phyloP scores from a whole-genome alignment of 2,329 filamentous ascomycete species.

The Cladosporium oxysporum region DNA sequence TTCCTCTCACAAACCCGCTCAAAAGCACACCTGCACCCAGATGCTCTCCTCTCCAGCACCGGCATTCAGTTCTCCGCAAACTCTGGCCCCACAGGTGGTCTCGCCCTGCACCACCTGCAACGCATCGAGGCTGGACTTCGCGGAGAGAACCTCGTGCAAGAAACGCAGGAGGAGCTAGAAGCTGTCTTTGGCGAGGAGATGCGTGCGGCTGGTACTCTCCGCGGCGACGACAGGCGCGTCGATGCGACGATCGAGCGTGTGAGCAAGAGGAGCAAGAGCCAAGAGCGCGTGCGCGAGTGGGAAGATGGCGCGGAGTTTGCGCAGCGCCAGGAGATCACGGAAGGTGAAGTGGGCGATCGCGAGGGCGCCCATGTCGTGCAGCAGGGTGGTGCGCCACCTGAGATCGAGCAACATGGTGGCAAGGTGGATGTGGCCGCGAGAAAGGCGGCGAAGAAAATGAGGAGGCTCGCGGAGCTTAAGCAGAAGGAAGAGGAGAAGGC shows the following conservation, averaged over 20 bases:
- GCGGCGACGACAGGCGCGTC: constrained; percentile 30
- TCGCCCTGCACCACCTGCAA: constrained; percentile 55
- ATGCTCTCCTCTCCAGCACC: constrained; percentile 46
- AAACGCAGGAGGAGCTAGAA: constrained; percentile 38
- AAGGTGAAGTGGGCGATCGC: constrained; percentile 44
- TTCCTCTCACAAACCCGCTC: constrained; percentile 45
- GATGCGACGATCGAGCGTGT: constrained; percentile 37
- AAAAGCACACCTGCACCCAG: constrained; percentile 51
- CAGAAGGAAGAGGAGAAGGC: constrained; percentile 37
- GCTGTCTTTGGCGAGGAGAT: constrained; percentile 40
- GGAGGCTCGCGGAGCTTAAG: constrained; percentile 41
- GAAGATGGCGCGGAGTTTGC: constrained; percentile 49
- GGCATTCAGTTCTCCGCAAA: constrained; percentile 47
- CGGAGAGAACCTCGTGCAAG: constrained; percentile 53
- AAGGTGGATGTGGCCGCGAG: constrained; percentile 53
- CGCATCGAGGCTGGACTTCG: constrained; percentile 55
- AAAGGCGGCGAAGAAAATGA: constrained; percentile 58
- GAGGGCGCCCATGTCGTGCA: constrained; percentile 29
- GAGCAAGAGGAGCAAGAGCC: constrained; percentile 30
- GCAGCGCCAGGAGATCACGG: constrained; percentile 41
- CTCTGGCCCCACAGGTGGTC: constrained; percentile 47
- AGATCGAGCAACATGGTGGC: constrained; percentile 29
- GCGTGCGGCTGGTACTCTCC: constrained; percentile 11
- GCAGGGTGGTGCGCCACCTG: constrained; percentile 37
- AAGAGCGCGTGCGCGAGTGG: constrained; percentile 34